A percentile compares a stretch with the other conserved stretches of the same genome.
Conservation (phyloP, 768 basidiomycete species). For the Coprinopsis sp. region DNA sequence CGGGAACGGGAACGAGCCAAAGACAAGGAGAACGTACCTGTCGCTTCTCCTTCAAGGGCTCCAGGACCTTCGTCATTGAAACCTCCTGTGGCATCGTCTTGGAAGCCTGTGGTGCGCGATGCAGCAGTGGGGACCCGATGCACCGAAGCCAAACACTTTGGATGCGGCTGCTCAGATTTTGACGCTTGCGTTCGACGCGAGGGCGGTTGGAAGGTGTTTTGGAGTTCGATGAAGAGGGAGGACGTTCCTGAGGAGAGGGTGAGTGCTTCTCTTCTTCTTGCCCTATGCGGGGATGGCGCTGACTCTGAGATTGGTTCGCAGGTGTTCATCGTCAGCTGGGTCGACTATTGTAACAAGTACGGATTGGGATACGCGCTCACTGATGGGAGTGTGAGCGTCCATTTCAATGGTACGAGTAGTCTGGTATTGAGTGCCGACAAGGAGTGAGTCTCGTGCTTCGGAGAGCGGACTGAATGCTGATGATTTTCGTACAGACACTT, state of each 20-base stretch:
- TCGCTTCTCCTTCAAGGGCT: constrained; percentile 10
- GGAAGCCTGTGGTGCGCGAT: constrained; percentile 3
- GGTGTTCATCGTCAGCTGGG: constrained; percentile 97
- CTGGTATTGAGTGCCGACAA: constrained; percentile 84
- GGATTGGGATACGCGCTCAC: constrained; percentile 99
- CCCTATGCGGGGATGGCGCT: no score
- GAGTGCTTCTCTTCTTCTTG: no score
- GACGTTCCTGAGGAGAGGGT: constrained; percentile 59
- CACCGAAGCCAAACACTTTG: constrained; percentile 48
- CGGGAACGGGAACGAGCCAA: not conserved
- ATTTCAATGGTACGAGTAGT: constrained; percentile 94
- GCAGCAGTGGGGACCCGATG: constrained; percentile 11
- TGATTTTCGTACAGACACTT: constrained; percentile 57
- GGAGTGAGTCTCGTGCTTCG: constrained; percentile 48
- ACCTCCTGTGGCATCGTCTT: no score
- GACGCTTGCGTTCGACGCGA: constrained; percentile 63
- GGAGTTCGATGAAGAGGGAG: not conserved
- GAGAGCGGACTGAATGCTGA: constrained; percentile 5
- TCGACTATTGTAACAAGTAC: constrained; percentile 98
- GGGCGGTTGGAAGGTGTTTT: constrained; percentile 54
- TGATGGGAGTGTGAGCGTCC: constrained; percentile 90
- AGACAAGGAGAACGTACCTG: constrained; percentile 31
- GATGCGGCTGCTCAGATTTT: constrained; percentile 56
- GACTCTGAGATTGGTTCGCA: no score
- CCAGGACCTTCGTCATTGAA: no score